Conservation (phyloP, 305 asterid genomes). For the Fraxinus baroniana region DNA sequence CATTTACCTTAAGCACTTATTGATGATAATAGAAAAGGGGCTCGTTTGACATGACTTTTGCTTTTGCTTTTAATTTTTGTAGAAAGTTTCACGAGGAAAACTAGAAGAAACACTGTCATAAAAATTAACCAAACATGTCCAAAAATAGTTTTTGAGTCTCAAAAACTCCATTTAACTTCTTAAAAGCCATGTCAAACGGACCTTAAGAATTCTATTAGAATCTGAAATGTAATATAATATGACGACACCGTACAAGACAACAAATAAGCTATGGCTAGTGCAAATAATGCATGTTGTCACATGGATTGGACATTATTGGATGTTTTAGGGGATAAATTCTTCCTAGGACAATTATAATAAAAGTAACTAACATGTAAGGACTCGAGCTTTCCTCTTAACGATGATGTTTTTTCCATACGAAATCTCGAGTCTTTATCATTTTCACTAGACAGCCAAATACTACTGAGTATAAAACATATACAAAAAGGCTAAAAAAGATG, state of each 20-base stretch:
- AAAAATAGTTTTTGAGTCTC: too few relatives aligned
- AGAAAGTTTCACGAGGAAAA: not conserved
- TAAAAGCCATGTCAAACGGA: not conserved
- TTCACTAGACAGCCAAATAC: not conserved
- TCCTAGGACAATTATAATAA: not conserved
- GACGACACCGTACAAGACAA: not conserved
- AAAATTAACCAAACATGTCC: too few relatives aligned
- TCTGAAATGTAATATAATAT: not conserved
- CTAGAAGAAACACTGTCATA: too few relatives aligned
- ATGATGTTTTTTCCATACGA: not conserved
- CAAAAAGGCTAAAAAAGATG: not conserved
- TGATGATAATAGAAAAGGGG: not conserved
- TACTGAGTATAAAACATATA: not conserved
- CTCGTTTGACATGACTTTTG: not conserved
- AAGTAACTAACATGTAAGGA: not conserved
- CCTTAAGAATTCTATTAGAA: not conserved
- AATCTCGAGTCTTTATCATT: not conserved
- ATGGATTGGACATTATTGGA: not conserved
- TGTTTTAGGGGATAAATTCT: too few relatives aligned
- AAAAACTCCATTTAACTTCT: not conserved
- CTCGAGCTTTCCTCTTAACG: not conserved
- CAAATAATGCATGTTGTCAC: conserved; percentile 6
- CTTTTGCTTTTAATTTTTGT: not conserved
- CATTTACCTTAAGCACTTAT: not conserved
- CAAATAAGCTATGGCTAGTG: conserved; percentile 36